Conservation (phyloP, 2,329 filamentous ascomycete genomes). For the Aureobasidium sp. region DNA sequence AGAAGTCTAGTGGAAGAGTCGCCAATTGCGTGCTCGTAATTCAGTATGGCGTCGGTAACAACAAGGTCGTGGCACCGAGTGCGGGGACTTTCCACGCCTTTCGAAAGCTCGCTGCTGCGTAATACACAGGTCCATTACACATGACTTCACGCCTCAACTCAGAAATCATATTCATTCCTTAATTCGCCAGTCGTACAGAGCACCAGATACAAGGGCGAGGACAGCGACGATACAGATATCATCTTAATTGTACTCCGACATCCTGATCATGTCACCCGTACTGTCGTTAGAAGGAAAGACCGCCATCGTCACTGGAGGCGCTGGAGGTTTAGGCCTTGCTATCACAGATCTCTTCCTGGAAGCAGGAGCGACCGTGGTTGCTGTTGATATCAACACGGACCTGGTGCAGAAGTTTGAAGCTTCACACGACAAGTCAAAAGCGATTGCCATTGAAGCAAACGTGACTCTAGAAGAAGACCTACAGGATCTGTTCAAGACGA, state of each 20-base stretch:
- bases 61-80: neutral
- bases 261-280: neutral
- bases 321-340: conserved; percentile 29
- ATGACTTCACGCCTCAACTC: neutral
- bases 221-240: neutral
- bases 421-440: conserved; percentile 20
- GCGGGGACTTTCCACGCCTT: neutral
- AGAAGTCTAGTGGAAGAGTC: too few relatives aligned
- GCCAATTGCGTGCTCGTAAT: neutral
- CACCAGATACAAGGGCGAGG: neutral
- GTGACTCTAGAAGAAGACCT: conserved; percentile 33
- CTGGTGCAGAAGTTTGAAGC: conserved; percentile 26
- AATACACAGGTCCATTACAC: neutral
- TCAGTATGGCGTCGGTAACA: neutral
- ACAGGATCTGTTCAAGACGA: conserved; percentile 33
- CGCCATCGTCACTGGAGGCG: conserved; percentile 29
- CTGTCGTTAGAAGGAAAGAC: conserved; percentile 22
- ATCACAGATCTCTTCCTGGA: conserved; percentile 29
- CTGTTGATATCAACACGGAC: conserved; percentile 31
- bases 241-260: neutral
- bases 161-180: neutral
- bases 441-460: conserved; percentile 31
- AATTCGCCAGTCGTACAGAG: neutral
- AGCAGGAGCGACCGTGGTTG: conserved; percentile 30
- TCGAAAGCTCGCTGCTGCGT: neutral